Evolutionary conservation across 108 stramenopile genomes (phyloP), one percentile per base, ranked within the genome.

Genomic region (Cyclostephanos tholiformis): DNA sequence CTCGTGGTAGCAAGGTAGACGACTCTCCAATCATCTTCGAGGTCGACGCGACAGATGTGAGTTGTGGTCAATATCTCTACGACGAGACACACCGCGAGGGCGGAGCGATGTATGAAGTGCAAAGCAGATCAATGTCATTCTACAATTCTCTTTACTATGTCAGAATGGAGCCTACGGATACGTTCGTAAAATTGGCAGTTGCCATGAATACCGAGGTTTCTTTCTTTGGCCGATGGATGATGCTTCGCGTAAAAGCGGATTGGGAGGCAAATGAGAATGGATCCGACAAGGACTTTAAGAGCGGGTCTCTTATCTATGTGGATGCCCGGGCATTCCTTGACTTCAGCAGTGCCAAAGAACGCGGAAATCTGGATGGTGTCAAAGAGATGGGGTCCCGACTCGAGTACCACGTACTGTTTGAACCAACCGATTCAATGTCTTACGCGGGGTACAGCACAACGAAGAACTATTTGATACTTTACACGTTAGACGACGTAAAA

Each of bases 1-100:
- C 65, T 22, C 91, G 97, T 51, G 97, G 97, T 49, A 95, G 94
- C 17, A 69, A 87, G 22, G 67, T 94, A 39, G 88, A 88, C 41
- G 91, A 95, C 74, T 92, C 95, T 22, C 83, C 86, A 2, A 84
- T 85, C 35, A 82, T 96, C 4, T 97, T 94, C 86, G 91, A 95
- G 82, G 97, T 91, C 13, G 94, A 95, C 43, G 77, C 82, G 72
- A 87, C 80, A 19, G 96, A 96, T 83, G 92, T 97, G 12, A 81
- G 86, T 17, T 91, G 90, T 48, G 80, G 84, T 48, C 84, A 72
- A 26, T 93, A 92, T 69, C 64, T 90, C 22, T 36, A 62, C 51
- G 88, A 94, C 66, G 82, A 96, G 46, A 82, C 84, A 12, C 80
- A 81, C 67, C 81, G 84, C 58, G 87, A 87, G 26, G 93, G 90